phyloP scores from a whole-genome alignment of 1,284 basidiomycete genomes.

The Apiotrichum mycotoxinovorans region DNA sequence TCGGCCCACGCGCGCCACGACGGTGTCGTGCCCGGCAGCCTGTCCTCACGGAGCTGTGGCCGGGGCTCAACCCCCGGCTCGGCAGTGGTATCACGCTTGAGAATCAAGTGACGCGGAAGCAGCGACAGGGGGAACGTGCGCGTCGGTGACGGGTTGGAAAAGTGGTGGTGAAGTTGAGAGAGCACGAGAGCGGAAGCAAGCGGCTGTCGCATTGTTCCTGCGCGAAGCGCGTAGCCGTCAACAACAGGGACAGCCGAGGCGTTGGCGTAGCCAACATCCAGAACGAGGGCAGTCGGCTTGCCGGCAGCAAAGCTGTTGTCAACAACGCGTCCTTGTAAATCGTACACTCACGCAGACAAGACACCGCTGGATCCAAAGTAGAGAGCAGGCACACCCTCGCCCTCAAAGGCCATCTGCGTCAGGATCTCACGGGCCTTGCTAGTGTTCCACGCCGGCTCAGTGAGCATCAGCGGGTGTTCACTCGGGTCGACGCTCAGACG shows the following conservation, averaged over 20 bases:
- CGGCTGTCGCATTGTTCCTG: slow-evolving; percentile 56
- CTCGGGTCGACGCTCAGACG: slow-evolving; percentile 64
- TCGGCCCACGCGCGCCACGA: slow-evolving; percentile 83
- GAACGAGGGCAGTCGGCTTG: slow-evolving; percentile 89
- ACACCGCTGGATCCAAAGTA: slow-evolving; percentile 97
- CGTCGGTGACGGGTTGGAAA: slow-evolving; percentile 26
- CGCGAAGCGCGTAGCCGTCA: slow-evolving; percentile 94
- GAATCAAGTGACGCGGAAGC: slow-evolving; percentile 79
- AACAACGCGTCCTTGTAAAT: slow-evolving; percentile 50
- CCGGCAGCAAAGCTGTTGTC: slow-evolving; percentile 72
- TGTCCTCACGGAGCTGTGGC: slow-evolving; percentile 69
- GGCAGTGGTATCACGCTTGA: slow-evolving; percentile 61
- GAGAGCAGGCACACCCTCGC: slow-evolving; percentile 89
- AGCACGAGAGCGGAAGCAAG: slow-evolving; percentile 44
- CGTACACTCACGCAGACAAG: slow-evolving; percentile 67
- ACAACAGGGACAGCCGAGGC: slow-evolving; percentile 92
- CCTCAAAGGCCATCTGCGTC: slow-evolving; percentile 96
- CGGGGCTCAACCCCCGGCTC: slow-evolving; percentile 65
- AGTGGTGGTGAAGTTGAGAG: slow-evolving; percentile 46
- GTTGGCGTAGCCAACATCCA: slow-evolving; percentile 86
- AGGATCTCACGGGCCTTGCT: slow-evolving; percentile 82
- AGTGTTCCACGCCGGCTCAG: slow-evolving; percentile 96
- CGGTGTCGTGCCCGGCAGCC: slow-evolving; percentile 66
- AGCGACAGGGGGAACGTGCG: slow-evolving; percentile 43
- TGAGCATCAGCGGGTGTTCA: slow-evolving; percentile 89